Base-by-base conservation (phyloP, 345 rosid species). In the Gossypium longicalyx region DNA sequence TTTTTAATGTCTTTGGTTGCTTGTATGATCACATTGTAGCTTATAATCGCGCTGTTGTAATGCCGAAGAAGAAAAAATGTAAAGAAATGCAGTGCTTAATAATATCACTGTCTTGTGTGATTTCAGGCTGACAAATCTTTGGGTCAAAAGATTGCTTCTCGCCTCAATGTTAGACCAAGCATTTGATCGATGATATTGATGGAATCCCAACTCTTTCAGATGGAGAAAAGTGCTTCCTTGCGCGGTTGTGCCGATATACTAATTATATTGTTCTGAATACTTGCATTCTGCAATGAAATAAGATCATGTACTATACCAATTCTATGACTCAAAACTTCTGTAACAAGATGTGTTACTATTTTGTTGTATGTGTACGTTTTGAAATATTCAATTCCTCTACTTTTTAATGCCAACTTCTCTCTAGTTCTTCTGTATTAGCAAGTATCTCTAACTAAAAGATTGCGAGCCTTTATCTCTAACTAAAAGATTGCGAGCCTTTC, bases 131-230 rank as follows among this genome's bases (percentile, higher is more conserved):
- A 87, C 83, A 73, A 74, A 74, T 85, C 97, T 65, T 82, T 95
- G 47, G 96, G 98, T 51, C 92, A 91, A 86, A 93, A 91, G 85
- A 76, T 95, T 45, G 94, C 99, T 12, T 76, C 81, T 62, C 92
- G 89, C 51, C 92, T 95, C 77, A 88, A 83, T n/a, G 86, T 84
- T 73, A 87, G 82, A 74, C 93, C 98, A 22, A 91, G 74, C 85
- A 82, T 88, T 69, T 94, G 83, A 94, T 68, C 11, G 22, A 53
- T n/a, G 27, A 20, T 20, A 19, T 19, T 20, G 71, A 67, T 67
- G 57, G 44, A 49, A 51, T 22, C n/a, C 34, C 6, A 16, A 0
- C 17, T 2, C 43, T 8, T n/a, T 41, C 19, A 45, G 56, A 62
- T 62, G 45, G 45, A 34, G 67, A 38, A 15, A 61, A 59, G 20